Percentiles rank a stretch among this genome's conserved stretches.
These are phyloP conservation scores for Tetrahymena thermophila DNA, from an alignment of 73 alveolate species.

Conservation along the genomic window DNA sequence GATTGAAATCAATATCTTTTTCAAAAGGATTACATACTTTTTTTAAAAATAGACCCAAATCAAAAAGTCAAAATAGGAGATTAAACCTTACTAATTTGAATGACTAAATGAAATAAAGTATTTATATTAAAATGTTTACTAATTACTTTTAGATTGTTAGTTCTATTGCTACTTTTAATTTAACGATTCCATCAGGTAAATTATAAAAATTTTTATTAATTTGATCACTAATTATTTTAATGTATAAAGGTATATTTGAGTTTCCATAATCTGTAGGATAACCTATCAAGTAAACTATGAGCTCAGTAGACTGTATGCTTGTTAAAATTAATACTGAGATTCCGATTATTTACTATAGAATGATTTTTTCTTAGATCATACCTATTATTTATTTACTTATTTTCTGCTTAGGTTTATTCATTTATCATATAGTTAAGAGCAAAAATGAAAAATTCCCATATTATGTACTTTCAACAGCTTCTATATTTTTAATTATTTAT, in stretches of 20 bases:
- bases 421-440: background rate
- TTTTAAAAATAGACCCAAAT: background rate
- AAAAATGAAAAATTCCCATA: background rate
- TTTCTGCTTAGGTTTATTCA: background rate
- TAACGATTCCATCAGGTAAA: background rate
- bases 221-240: background rate
- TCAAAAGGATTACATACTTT: too few species aligned
- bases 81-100: too few species aligned
- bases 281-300: background rate
- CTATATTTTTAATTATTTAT: background rate
- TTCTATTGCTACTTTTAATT: conserved; percentile 10
- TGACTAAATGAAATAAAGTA: background rate
- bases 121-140: conserved; percentile 18
- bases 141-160: conserved; percentile 4
- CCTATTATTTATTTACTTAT: background rate
- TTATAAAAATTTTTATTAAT: background rate
- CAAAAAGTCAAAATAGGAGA: background rate
- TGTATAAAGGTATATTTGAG: background rate
- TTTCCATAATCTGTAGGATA: conserved; percentile 6
- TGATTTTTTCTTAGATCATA: background rate
- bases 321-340: background rate
- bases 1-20: too few species aligned
- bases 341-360: background rate
- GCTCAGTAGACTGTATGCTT: background rate
- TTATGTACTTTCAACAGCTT: background rate